Conservation (phyloP, 306 rosid genomes). For the Quercus dentata region DNA sequence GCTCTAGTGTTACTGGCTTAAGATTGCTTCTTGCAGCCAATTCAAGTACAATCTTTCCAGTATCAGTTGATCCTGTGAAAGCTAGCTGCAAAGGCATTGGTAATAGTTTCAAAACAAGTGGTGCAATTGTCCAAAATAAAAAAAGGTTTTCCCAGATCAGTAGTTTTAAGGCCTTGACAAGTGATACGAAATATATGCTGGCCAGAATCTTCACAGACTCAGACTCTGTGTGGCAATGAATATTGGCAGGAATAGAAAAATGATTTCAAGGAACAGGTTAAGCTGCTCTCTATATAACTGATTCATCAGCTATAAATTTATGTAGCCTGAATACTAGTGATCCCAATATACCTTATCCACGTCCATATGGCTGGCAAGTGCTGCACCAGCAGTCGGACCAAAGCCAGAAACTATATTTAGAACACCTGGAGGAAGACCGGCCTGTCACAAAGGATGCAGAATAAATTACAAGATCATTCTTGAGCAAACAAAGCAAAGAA, state of each 20-base stretch:
- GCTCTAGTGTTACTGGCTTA: slow-evolving; percentile 87
- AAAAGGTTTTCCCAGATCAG: neutral
- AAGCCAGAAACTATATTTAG: slow-evolving; percentile 76
- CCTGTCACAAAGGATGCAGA: slow-evolving; percentile 41
- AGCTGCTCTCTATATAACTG: neutral
- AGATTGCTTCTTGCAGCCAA: slow-evolving; percentile 89
- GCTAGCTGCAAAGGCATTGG: slow-evolving; percentile 58
- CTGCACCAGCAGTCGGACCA: slow-evolving; percentile 90
- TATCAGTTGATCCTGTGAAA: slow-evolving; percentile 83
- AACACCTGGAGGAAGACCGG: slow-evolving; percentile 97
- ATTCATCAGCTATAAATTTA: neutral
- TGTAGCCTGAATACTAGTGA: neutral
- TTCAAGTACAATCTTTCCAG: slow-evolving; percentile 68
- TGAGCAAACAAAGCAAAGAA: neutral
- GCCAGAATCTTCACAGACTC: neutral
- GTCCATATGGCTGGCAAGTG: slow-evolving; percentile 92
- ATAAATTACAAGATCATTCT: slow-evolving; percentile 6
- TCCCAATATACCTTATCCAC: slow-evolving; percentile 79
- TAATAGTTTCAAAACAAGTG: neutral
- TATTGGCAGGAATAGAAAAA: neutral
- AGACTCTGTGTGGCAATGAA: neutral
- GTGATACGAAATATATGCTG: neutral
- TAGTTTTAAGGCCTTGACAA: neutral
- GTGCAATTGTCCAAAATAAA: neutral
- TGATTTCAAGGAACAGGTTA: neutral